phyloP scores from a whole-genome alignment of 2,329 filamentous ascomycete genomes.

The Stemphylium vesicarium region DNA sequence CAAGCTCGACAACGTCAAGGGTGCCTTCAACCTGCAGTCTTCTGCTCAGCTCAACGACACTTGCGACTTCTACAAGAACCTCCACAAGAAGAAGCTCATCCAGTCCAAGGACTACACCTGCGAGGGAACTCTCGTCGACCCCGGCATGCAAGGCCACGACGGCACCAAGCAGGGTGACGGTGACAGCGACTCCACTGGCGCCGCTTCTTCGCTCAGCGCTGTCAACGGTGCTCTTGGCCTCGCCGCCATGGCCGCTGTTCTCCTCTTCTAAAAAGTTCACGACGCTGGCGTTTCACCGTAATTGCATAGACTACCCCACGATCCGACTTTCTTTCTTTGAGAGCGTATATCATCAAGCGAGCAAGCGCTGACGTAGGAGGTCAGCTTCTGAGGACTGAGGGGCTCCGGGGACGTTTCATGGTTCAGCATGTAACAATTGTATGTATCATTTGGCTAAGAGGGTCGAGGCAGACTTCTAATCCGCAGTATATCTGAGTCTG shows the following conservation, averaged over 20 bases:
- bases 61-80: conserved; percentile 55
- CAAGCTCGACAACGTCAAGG: conserved; percentile 53
- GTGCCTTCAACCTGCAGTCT: conserved; percentile 60
- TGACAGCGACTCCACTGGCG: conserved; percentile 37
- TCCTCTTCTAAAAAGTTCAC: conserved; percentile 53
- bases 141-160: conserved; percentile 45
- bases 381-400: conserved; percentile 33
- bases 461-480: conserved; percentile 44
- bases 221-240: conserved; percentile 52
- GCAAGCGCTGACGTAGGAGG: conserved; percentile 31
- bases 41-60: conserved; percentile 49
- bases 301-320: conserved; percentile 50
- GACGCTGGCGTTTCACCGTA: conserved; percentile 46
- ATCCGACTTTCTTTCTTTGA: conserved; percentile 44
- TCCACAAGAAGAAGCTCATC: conserved; percentile 51
- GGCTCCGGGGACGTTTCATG: conserved; percentile 34
- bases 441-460: conserved; percentile 46
- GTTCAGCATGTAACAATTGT: conserved; percentile 42
- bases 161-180: conserved; percentile 38
- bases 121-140: conserved; percentile 47
- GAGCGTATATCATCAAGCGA: conserved; percentile 40
- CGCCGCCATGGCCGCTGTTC: conserved; percentile 55
- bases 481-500: conserved; percentile 36
- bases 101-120: conserved; percentile 52
- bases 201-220: conserved; percentile 51